Percentiles rank a stretch among this genome's conserved stretches.
Conservation (phyloP, 1,139 yeast genomes). For the Zygosaccharomyces sapae region DNA sequence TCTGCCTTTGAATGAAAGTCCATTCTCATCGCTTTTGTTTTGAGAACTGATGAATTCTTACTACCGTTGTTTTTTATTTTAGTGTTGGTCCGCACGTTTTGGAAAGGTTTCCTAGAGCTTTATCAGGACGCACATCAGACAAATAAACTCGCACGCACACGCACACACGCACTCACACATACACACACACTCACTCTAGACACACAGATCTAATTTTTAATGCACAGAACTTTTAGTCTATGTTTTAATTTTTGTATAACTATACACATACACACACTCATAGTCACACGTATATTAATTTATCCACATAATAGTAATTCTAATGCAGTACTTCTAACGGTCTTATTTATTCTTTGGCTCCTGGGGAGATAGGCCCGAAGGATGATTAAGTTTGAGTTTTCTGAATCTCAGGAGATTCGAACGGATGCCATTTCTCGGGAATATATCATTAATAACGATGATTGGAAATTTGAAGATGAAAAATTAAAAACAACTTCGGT, state of each 20-base stretch:
- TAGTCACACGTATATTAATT: conserved; percentile 4
- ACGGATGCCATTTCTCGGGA: too few relatives aligned
- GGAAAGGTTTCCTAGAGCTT: not conserved
- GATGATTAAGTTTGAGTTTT: too few relatives aligned
- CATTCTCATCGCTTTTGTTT: not conserved
- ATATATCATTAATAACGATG: too few relatives aligned
- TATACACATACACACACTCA: conserved; percentile 19
- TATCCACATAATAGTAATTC: conserved; percentile 5
- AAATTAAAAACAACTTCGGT: not conserved
- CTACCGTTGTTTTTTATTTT: too few relatives aligned
- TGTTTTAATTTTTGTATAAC: conserved; percentile 23
- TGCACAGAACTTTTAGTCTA: conserved; percentile 22
- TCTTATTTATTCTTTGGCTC: too few relatives aligned
- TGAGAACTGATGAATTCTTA: too few relatives aligned
- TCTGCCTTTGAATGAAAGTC: not conserved
- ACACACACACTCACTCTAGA: conserved; percentile 10
- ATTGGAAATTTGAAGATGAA: not conserved
- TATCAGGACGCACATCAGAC: conserved; percentile 4
- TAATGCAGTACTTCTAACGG: conserved; percentile 1
- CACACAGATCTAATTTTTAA: conserved; percentile 9
- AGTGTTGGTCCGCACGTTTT: not conserved
- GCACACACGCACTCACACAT: conserved; percentile 16
- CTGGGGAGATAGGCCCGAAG: too few relatives aligned
- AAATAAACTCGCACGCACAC: conserved; percentile 14
- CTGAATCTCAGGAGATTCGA: too few relatives aligned